These are phyloP conservation scores for Paramecium octaurelia DNA, from an alignment of 73 alveolate species.

Conservation along the genomic window DNA sequence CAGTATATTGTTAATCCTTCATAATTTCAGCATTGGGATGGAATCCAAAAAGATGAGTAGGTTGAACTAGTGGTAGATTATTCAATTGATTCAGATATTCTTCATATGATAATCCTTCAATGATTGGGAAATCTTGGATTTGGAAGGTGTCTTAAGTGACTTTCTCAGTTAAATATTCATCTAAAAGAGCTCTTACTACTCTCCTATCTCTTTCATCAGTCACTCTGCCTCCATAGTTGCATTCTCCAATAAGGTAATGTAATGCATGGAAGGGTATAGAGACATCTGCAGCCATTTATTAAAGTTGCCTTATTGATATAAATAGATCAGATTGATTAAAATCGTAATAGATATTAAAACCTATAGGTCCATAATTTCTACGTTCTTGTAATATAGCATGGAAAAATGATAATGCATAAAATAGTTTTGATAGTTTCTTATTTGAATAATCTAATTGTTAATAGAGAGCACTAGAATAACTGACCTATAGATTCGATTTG, in stretches of 20 bases:
- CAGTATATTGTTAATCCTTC: conserved; percentile 80
- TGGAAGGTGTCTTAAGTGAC: background rate
- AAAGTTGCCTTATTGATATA: conserved; percentile 78
- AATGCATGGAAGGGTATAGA: conserved; percentile 85
- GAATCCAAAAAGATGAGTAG: conserved; percentile 97
- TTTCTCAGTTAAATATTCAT: conserved; percentile 79
- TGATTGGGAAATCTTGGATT: conserved; percentile 75
- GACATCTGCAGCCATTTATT: conserved; percentile 94
- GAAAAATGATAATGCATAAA: conserved; percentile 96
- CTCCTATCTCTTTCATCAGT: conserved; percentile 99
- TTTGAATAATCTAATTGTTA: conserved; percentile 88
- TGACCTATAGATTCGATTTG: conserved; percentile 91
- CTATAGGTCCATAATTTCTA: conserved; percentile 99
- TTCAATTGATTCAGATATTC: conserved; percentile 68
- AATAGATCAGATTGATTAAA: conserved; percentile 90
- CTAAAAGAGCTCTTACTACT: conserved; percentile 84
- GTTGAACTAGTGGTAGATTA: conserved; percentile 82
- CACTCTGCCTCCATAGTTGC: conserved; percentile 99
- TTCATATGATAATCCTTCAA: conserved; percentile 83
- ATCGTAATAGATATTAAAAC: conserved; percentile 99
- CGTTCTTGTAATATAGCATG: conserved; percentile 98
- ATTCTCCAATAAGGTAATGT: conserved; percentile 99
- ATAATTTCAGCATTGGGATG: conserved; percentile 99
- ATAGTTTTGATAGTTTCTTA: conserved; percentile 79
- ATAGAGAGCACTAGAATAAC: conserved; percentile 85